Evolutionary conservation across 305 asterid genomes (phyloP), one percentile per base, ranked within the genome.

Genomic region (Withania somnifera): DNA sequence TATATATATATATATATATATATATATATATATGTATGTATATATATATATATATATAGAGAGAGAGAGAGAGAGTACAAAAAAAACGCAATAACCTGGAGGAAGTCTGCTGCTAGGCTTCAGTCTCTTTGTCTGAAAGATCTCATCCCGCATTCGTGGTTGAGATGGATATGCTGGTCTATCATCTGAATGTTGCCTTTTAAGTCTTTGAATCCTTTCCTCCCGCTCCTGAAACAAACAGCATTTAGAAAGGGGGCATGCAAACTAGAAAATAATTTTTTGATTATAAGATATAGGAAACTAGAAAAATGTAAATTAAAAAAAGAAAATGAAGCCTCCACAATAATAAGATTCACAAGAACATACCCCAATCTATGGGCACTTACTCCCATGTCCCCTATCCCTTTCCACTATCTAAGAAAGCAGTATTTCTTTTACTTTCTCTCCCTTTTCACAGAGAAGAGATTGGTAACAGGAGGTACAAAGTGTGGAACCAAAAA

Each of bases 201-300:
- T 91, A 38, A 93, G 80, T 56, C 89, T 89, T 79, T 88, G 97
- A 82, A 84, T 91, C 90, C 98, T 92, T 84, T 92, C 97, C 79
- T 97, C 98, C 60, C 98, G 97, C 88, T 95, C 99, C 98, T 95
- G 86, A 83, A 67, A 51, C 61, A 85, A 81, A 75, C 38, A 50
- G 28, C 61, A 50, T 50, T 75, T 50, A 28, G 80, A 75, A 50
- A 50, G 11, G 9, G 61, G 28, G 45, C 61, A 75, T 17, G 40
- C 60, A 50, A 26, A 75, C 38, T 50, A 75, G 80, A 75, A 75
- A 30, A 47, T 15, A 15, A 24, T 7, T 24, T 24, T 71, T 71
- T 71, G 58, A 45, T 40, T 13, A 40, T 24, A 45, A 14, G 40
- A 71, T 38, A 45, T 24, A 45, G 78, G 53, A 73, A 28, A 24